phyloP scores from a whole-genome alignment of 75 land plant species.

The Sequoia sempervirens region DNA sequence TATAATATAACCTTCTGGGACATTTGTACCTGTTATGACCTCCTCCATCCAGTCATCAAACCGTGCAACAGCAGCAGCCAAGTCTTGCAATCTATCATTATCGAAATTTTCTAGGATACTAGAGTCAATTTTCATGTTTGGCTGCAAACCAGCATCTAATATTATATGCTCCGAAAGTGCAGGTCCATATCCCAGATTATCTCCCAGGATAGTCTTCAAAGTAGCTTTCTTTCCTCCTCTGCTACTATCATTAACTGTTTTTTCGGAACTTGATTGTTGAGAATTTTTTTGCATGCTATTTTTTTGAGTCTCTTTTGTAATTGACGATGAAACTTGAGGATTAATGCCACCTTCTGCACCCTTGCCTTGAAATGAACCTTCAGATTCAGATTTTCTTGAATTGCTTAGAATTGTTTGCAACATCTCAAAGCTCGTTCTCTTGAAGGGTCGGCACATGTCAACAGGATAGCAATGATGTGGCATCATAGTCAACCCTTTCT shows the following conservation, averaged over 20 bases:
- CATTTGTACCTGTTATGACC: slow-evolving; percentile 56
- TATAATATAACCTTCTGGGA: slow-evolving; percentile 89
- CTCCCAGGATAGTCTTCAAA: slow-evolving; percentile 70
- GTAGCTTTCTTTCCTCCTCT: slow-evolving; percentile 57
- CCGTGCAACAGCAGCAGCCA: slow-evolving; percentile 55
- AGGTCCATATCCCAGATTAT: slow-evolving; percentile 86
- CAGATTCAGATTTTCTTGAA: slow-evolving; percentile 12
- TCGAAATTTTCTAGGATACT: slow-evolving; percentile 20
- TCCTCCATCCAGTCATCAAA: slow-evolving; percentile 93
- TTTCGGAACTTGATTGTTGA: slow-evolving; percentile 12
- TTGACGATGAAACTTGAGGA: slow-evolving; percentile 17
- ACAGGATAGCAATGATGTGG: slow-evolving; percentile 90
- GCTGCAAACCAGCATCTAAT: slow-evolving; percentile 77
- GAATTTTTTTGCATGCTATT: slow-evolving; percentile 15
- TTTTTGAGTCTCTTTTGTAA: slow-evolving; percentile 12
- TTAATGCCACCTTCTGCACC: slow-evolving; percentile 19
- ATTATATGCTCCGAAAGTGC: slow-evolving; percentile 90
- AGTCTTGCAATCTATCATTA: slow-evolving; percentile 26
- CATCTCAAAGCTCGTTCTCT: slow-evolving; percentile 54
- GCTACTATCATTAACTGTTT: slow-evolving; percentile 27
- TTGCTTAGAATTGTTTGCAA: slow-evolving; percentile 30
- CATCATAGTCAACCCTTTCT: slow-evolving; percentile 93
- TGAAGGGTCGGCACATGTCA: slow-evolving; percentile 65
- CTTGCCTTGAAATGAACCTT: slow-evolving; percentile 6
- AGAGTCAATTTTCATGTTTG: slow-evolving; percentile 54